Evolutionary conservation across 1,139 yeast genomes (phyloP), one percentile per base, ranked within the genome.

Genomic region (Arxiozyma slooffiae): DNA sequence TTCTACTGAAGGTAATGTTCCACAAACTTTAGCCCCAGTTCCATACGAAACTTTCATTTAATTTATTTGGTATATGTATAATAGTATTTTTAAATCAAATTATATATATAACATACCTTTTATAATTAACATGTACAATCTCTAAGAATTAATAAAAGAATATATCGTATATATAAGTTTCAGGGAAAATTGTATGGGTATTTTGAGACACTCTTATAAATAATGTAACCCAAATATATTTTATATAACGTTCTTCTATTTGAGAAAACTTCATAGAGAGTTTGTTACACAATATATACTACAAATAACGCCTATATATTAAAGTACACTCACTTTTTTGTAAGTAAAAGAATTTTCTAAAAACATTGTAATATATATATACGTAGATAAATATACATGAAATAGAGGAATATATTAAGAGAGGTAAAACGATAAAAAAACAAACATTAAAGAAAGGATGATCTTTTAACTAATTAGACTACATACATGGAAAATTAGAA

Each of bases 41-140:
- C 85, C 98, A 73, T 92, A 92, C 85, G 99, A 94, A 82, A 92
- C 97, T 73, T 89, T 83, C 85, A 92, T 92, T 79, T 92, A 88
- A 82, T 70, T 69, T 62, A 57, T 54, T 48, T 49, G 56, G 53
- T 51, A 44, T 50, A 40, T 48, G 43, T 45, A 45, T 42, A 41
- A 43, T 39, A n/a, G n/a, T n/a, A 21, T 39, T 39, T 41, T 41
- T 30, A 22, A 41, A 21, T 22, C 16, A 9, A 42, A 24, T 14
- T 42, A 30, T 42, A 42, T 42, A 42, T 42, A 20, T 42, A 30
- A 24, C 48, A 41, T 49, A 50, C 51, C 51, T 50, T 44, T 50
- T 52, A 52, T 52, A 52, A 53, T 53, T 51, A 51, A 48, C 51
- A 48, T 53, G 53, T 51, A 53, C 53, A 53, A 51, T 51, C 48